A percentile compares a stretch with the other conserved stretches of the same genome.
These are phyloP conservation scores for Cyathus striatus DNA, from an alignment of 768 basidiomycete genomes.

Conservation along the genomic window DNA sequence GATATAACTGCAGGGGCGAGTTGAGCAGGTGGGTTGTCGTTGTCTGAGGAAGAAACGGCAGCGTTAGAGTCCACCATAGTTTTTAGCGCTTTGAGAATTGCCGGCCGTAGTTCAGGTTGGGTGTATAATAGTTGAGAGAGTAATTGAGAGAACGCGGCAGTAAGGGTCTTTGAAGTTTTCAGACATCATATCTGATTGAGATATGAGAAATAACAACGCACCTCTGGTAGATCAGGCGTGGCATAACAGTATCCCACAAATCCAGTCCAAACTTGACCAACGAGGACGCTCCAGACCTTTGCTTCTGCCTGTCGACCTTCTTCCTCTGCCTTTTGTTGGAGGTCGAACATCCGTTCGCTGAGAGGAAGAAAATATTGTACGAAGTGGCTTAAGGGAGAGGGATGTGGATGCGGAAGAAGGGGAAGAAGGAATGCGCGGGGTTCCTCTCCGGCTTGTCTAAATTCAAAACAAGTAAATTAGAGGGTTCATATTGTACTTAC, in stretches of 20 bases:
- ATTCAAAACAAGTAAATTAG: constrained; percentile 4
- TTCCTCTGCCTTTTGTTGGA: constrained; percentile 74
- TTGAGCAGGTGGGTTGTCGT: no score
- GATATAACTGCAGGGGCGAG: constrained; percentile 34
- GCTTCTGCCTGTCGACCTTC: constrained; percentile 76
- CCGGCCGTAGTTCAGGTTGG: constrained; percentile 77
- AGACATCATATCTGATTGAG: neutral
- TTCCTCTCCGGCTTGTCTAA: constrained; percentile 65
- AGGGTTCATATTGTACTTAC: neutral
- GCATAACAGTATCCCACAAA: constrained; percentile 88
- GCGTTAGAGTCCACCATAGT: constrained; percentile 78
- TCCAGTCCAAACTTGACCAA: constrained; percentile 91
- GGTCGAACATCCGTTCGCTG: constrained; percentile 88
- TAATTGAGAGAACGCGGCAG: constrained; percentile 76
- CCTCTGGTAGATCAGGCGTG: constrained; percentile 69
- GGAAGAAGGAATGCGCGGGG: constrained; percentile 92
- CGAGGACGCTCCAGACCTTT: constrained; percentile 93
- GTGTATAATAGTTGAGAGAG: constrained; percentile 90
- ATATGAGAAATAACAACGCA: constrained; percentile 17
- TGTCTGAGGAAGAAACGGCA: constrained; percentile 36
- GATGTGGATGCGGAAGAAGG: constrained; percentile 74
- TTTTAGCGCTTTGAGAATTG: constrained; percentile 79
- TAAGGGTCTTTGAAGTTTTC: constrained; percentile 58
- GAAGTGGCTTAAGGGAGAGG: constrained; percentile 82
- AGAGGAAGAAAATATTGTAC: constrained; percentile 88